These are phyloP conservation scores for Phyllosticta citrichinensis DNA, from an alignment of 2,329 filamentous ascomycete species.

Conservation along the genomic window DNA sequence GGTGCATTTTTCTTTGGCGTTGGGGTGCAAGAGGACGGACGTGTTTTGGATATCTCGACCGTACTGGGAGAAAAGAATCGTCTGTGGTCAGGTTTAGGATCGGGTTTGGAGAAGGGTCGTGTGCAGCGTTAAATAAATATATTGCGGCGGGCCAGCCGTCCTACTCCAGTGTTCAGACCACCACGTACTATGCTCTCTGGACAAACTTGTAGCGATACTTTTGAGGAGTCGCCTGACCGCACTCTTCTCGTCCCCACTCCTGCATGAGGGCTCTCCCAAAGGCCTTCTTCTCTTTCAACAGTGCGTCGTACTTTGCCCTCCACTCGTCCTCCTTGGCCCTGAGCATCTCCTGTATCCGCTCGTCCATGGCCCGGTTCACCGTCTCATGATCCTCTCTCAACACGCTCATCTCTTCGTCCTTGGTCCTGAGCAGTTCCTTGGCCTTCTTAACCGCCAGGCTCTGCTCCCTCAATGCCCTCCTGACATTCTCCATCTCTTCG, in stretches of 20 bases:
- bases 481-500: background rate
- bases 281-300: slow-evolving; percentile 20
- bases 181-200: background rate
- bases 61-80: background rate
- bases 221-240: slow-evolving; percentile 22
- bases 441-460: background rate
- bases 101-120: background rate
- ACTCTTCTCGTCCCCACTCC: slow-evolving; percentile 63
- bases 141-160: background rate
- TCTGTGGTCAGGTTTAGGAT: background rate
- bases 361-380: slow-evolving; percentile 8
- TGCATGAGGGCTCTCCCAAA: slow-evolving; percentile 52
- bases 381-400: background rate
- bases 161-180: background rate
- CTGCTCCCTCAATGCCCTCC: background rate
- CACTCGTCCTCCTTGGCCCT: slow-evolving; percentile 2
- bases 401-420: background rate
- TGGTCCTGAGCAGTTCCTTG: background rate
- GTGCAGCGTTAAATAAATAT: background rate
- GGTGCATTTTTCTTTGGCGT: background rate
- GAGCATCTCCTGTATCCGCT: slow-evolving; percentile 2
- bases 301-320: slow-evolving; percentile 8
- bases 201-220: slow-evolving; percentile 24
- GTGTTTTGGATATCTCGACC: background rate
- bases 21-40: background rate